Base-by-base conservation (phyloP, 257 asterid species). In the Salvia hispanica region DNA sequence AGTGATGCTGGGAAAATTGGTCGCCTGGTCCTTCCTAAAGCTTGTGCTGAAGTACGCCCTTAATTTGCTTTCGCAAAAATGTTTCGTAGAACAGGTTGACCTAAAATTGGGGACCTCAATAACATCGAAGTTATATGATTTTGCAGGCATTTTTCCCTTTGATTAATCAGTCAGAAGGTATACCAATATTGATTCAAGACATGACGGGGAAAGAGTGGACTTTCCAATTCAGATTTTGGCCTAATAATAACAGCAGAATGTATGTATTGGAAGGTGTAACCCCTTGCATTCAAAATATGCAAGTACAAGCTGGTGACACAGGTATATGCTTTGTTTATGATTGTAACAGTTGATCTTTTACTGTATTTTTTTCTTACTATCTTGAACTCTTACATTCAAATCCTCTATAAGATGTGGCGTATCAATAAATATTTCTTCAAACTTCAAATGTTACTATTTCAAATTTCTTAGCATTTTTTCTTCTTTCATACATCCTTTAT, bases 1-100 rank as follows among this genome's bases (percentile, higher is more conserved):
- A 94, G 99, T 82, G 99, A 94, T 74, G 99, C 99, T 64, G 99
- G 99, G 37, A 80, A 98, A 77, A 94, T 94, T 39, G 99, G 99
- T 59, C 96, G 99, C 44, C 80, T 94, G 66, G 98, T 94, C 77
- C 92, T 94, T 53, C 99, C 99, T 5, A 94, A 94, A 87, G 99
- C 99, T 74, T 94, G 99, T 72, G 99, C 99, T 51, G 99, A 94
- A 82, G 99, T 94, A 69, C 81, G 90, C 62, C 36, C 55, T 58
- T 64, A 47, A 40, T 75, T 71, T 78, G 16, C 7, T 55, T 39
- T 13, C 8, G 10, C 43, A 54, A 25, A 25, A 10, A 9, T 44
- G 12, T 62, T 56, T 36, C 3, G 53, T 33, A 42, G 90, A 91
- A 97, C 99, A 54, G 99, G 99, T 53, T 97, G 91, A 25, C 31